Conservation (phyloP, 2,329 filamentous ascomycete species). For the Biscogniauxia mediterranea region DNA sequence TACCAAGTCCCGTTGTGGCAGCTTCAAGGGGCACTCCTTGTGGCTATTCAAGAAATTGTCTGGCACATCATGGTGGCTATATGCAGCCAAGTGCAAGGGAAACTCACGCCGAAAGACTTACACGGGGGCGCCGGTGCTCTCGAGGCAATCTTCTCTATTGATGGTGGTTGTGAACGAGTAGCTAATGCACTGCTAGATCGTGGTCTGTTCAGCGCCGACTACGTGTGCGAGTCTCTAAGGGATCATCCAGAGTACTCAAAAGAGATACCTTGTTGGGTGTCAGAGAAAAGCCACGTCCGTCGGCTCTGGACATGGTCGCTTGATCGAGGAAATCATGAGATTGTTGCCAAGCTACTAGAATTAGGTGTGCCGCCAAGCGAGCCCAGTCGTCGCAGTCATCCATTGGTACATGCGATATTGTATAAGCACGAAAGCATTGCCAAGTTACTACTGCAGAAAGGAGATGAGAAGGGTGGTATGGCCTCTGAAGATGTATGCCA, state of each 20-base stretch:
- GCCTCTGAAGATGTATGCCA: no score
- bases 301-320: not conserved
- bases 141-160: not conserved
- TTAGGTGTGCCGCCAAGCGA: not conserved
- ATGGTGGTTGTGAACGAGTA: not conserved
- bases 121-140: not conserved
- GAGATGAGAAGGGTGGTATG: no score
- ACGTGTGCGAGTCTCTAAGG: not conserved
- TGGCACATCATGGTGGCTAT: no score
- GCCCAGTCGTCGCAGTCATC: no score
- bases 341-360: constrained; percentile 1
- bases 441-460: no score
- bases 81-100: no score
- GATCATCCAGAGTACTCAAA: not conserved
- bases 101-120: no score
- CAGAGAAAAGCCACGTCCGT: not conserved
- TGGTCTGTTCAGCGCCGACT: not conserved
- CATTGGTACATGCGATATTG: no score
- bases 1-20: no score
- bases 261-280: not conserved
- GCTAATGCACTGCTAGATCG: not conserved
- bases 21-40: no score
- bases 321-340: not conserved
- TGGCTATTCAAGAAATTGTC: no score
- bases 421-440: no score